Percentiles rank a stretch among this genome's conserved stretches.
These are phyloP conservation scores for Grifola frondosa DNA, from an alignment of 1,284 basidiomycete species.

Conservation along the genomic window DNA sequence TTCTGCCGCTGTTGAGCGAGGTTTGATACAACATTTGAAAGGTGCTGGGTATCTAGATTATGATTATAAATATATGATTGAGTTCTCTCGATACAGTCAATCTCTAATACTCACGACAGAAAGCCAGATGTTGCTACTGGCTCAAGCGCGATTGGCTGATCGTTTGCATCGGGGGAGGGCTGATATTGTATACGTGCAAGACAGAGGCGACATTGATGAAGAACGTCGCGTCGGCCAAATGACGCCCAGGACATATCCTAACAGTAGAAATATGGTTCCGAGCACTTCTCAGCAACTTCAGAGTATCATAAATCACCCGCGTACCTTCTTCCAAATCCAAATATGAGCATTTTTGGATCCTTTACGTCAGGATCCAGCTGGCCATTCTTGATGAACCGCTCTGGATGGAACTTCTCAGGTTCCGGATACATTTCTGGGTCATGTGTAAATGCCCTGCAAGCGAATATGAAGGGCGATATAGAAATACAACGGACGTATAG, in stretches of 20 bases:
- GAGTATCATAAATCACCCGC: no score
- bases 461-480: not conserved
- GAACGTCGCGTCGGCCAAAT: constrained; percentile 10
- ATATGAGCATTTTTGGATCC: constrained; percentile 29
- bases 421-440: constrained; percentile 27
- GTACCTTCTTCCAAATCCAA: constrained; percentile 37
- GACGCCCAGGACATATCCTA: constrained; percentile 11
- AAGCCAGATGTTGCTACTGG: no score
- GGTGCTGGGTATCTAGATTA: constrained; percentile 15
- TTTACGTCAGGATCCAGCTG: constrained; percentile 24
- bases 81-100: no score
- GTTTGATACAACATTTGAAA: constrained; percentile 15
- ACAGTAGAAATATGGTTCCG: no score
- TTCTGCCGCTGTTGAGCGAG: constrained; percentile 37
- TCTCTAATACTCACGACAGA: no score
- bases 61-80: no score
- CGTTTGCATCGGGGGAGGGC: no score
- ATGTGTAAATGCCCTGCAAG: constrained; percentile 26
- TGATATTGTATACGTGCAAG: constrained; percentile 16
- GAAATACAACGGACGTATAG: not conserved
- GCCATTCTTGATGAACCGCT: constrained; percentile 31
- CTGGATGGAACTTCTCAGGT: constrained; percentile 27
- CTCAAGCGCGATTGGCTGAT: no score
- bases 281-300: no score
- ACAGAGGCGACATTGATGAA: constrained; percentile 15